These are phyloP conservation scores for Penicillium antarcticum DNA, from an alignment of 495 filamentous ascomycete genomes.

Conservation along the genomic window DNA sequence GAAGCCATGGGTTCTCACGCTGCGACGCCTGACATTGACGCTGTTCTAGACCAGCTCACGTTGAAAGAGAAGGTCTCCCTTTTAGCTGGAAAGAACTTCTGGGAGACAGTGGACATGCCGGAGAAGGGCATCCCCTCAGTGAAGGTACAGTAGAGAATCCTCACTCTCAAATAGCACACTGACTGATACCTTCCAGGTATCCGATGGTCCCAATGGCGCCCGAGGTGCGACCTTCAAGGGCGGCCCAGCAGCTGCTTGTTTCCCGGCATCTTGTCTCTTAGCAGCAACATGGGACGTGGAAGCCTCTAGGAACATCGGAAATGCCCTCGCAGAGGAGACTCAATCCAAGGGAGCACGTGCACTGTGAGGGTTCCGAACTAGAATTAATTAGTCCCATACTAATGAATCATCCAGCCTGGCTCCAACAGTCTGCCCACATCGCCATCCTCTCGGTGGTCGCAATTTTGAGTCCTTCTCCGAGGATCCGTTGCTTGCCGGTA, in stretches of 20 bases:
- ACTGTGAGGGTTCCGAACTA: not conserved
- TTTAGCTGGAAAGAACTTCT: not conserved
- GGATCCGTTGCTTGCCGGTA: conserved; percentile 61
- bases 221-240: not conserved
- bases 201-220: not conserved
- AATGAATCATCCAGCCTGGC: conserved; percentile 53
- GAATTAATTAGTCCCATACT: not conserved
- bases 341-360: conserved; percentile 50
- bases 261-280: conserved; percentile 41
- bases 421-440: conserved; percentile 65
- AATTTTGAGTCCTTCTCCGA: conserved; percentile 68
- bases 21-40: not conserved
- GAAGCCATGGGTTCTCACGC: not conserved
- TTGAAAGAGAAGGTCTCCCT: not conserved
- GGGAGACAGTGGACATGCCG: not conserved
- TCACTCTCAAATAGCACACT: not conserved
- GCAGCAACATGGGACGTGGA: conserved; percentile 58
- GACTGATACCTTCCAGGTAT: not conserved
- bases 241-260: conserved; percentile 5
- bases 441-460: conserved; percentile 62
- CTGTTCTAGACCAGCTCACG: not conserved
- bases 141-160: not conserved
- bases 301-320: conserved; percentile 49
- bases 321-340: conserved; percentile 53
- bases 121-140: not conserved